Base-by-base conservation (phyloP, 2,329 filamentous ascomycete species). In the Apiospora kogelbergensis region DNA sequence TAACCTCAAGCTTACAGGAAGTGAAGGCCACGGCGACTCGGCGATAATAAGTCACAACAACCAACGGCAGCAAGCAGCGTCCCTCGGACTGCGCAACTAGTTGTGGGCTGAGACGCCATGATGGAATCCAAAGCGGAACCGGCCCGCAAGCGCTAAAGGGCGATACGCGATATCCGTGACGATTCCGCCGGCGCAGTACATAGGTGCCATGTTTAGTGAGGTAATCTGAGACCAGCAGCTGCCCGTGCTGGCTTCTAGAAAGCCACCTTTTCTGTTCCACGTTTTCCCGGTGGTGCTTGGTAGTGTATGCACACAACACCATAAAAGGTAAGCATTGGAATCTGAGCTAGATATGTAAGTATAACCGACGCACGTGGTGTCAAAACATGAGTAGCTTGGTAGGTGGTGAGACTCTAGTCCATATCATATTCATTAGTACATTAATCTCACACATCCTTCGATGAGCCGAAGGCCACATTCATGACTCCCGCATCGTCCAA, bases 131-230 rank as follows among this genome's bases (percentile, higher is more conserved):
- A 33, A 60, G 53, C 53, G 53, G 53, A 60, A 60, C 30, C 53
- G 53, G 53, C 53, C 53, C 53, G 53, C 53, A 60, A 60, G 30
- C 53, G 53, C 53, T 37, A 60, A 37, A 20, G 10, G 30, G 53
- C 53, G 53, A 60, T 60, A 60, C 37, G 53, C 53, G 53, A 60
- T 60, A 60, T 60, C 53, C 53, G 30, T 17, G 15, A 57, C 26
- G 48, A 33, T 57, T 57, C 48, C 48, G 5, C 20, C 7, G 26
- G 24, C 24, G 45, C n/a, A 46, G n/a, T 10, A 46, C 33, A 46
- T 46, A 9, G 45, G 45, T 46, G 45, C 45, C 22, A 42, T 46
- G 45, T 22, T 46, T 46, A 46, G 45, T 46, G 45, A 46, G 45
- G 45, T 24, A 22, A 46, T 22, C 45, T 22, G n/a, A 46, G 45